phyloP scores from a whole-genome alignment of 2,329 filamentous ascomycete species.

The Colletotrichum liriopes region DNA sequence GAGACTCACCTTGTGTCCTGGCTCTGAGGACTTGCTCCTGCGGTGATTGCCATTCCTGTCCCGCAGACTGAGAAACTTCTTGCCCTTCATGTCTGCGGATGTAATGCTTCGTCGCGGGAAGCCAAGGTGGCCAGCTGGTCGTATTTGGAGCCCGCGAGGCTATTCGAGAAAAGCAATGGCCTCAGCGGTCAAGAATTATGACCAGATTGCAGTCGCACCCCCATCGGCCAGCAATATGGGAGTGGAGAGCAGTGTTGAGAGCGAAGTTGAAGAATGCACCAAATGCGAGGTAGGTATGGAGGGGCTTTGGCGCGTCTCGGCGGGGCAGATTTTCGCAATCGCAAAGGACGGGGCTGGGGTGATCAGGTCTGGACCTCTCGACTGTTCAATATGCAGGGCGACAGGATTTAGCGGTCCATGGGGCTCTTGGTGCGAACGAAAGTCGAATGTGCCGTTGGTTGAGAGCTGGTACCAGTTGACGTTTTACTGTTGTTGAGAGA shows the following conservation, averaged over 20 bases:
- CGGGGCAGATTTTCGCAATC: slow-evolving; percentile 42
- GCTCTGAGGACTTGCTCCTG: slow-evolving; percentile 70
- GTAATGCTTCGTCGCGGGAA: slow-evolving; percentile 14
- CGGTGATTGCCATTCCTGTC: slow-evolving; percentile 73
- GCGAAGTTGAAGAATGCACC: slow-evolving; percentile 32
- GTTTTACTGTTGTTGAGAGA: not conserved
- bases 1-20: slow-evolving; percentile 65
- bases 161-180: slow-evolving; percentile 32
- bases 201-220: slow-evolving; percentile 35
- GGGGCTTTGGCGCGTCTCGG: slow-evolving; percentile 41
- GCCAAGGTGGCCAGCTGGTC: not conserved
- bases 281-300: slow-evolving; percentile 30
- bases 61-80: slow-evolving; percentile 79
- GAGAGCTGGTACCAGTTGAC: slow-evolving; percentile 3
- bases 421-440: too few species aligned
- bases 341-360: slow-evolving; percentile 41
- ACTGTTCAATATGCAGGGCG: slow-evolving; percentile 24
- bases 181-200: slow-evolving; percentile 39
- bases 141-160: slow-evolving; percentile 17
- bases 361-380: slow-evolving; percentile 26
- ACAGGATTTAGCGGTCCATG: not conserved
- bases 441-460: not conserved
- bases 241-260: slow-evolving; percentile 36
- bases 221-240: slow-evolving; percentile 39
- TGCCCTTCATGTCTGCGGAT: slow-evolving; percentile 66